A percentile compares a stretch with the other conserved stretches of the same genome.
These are phyloP conservation scores for Solanum virginianum DNA, from an alignment of 257 asterid species.

Conservation along the genomic window DNA sequence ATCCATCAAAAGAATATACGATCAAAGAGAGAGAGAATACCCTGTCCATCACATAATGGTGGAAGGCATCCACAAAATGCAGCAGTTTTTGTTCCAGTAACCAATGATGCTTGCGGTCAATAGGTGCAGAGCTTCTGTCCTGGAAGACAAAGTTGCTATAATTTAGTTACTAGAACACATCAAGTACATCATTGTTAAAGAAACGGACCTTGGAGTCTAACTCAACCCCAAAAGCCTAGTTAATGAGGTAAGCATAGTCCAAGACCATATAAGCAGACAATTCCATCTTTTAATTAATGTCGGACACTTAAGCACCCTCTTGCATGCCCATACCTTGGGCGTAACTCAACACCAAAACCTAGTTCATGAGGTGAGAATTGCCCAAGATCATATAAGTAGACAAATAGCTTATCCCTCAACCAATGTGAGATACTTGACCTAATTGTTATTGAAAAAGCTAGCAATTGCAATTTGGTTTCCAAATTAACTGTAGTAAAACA, in stretches of 20 bases:
- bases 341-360: background rate
- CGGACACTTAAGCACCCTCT: background rate
- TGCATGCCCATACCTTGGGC: background rate
- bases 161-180: background rate
- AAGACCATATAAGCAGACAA: background rate
- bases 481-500: background rate
- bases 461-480: background rate
- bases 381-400: background rate
- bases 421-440: background rate
- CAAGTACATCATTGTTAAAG: background rate
- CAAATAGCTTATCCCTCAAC: background rate
- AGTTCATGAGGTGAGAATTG: background rate
- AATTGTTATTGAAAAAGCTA: background rate
- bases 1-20: background rate
- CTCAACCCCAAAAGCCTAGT: background rate
- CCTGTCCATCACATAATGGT: constrained; percentile 98
- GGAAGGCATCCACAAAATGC: constrained; percentile 97
- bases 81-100: constrained; percentile 86
- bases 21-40: constrained; percentile 25
- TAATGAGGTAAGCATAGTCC: background rate
- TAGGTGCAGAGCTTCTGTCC: constrained; percentile 58
- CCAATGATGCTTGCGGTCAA: constrained; percentile 74
- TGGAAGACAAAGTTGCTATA: constrained; percentile 18
- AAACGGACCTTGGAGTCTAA: background rate
- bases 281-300: background rate